phyloP scores from a whole-genome alignment of 805 yeast genomes.

The Sungouiella thailandica region DNA sequence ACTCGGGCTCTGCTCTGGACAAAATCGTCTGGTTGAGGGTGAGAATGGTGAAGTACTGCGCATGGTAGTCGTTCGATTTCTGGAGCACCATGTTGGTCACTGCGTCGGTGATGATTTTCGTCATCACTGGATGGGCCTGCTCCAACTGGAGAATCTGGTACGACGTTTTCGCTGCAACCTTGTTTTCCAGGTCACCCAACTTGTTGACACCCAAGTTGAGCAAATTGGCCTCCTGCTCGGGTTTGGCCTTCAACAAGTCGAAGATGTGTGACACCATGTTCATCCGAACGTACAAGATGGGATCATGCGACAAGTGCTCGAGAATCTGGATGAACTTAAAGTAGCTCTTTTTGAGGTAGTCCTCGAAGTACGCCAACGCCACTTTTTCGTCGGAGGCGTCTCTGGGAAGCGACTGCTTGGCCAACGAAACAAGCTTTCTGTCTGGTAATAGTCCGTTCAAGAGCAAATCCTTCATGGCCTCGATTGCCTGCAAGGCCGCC shows the following conservation, averaged over 20 bases:
- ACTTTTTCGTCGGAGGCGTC: constrained; percentile 43
- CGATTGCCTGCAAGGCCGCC: constrained; percentile 85
- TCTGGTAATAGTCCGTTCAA: constrained; percentile 81
- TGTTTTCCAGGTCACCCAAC: constrained; percentile 87
- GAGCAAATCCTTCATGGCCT: constrained; percentile 84
- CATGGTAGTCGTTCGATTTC: constrained; percentile 74
- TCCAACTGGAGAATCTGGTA: constrained; percentile 73
- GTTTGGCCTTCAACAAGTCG: constrained; percentile 76
- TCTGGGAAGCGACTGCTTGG: constrained; percentile 58
- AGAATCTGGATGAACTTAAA: constrained; percentile 72
- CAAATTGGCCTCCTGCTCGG: constrained; percentile 94
- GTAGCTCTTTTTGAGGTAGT: constrained; percentile 71
- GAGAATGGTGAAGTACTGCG: constrained; percentile 81
- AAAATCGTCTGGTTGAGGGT: constrained; percentile 91
- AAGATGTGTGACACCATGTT: constrained; percentile 72
- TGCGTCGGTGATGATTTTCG: constrained; percentile 68
- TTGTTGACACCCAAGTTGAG: constrained; percentile 87
- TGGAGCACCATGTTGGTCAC: constrained; percentile 78
- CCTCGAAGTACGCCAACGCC: constrained; percentile 82
- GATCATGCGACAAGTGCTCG: constrained; percentile 83
- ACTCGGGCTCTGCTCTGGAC: constrained; percentile 66
- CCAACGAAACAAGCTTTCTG: constrained; percentile 74
- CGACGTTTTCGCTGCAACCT: constrained; percentile 86
- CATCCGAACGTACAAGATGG: constrained; percentile 82
- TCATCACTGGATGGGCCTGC: constrained; percentile 96